These are phyloP conservation scores for Ceratocystis colombiana DNA, from an alignment of 2,329 filamentous ascomycete species.

Conservation along the genomic window DNA sequence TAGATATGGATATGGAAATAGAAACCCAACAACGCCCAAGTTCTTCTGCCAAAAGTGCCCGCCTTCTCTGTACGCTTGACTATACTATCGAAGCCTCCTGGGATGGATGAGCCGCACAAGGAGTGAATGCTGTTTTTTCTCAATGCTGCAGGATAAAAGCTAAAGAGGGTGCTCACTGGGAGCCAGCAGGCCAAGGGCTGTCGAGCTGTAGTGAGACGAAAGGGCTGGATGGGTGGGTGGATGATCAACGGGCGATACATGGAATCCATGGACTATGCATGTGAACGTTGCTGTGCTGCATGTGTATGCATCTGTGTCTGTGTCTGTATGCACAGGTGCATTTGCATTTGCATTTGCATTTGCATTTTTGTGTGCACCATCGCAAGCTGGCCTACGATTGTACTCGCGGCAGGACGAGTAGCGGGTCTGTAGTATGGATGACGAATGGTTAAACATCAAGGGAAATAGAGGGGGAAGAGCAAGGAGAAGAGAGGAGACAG, in stretches of 20 bases:
- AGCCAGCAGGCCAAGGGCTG: background rate
- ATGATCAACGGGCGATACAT: background rate
- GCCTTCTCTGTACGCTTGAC: background rate
- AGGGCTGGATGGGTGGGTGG: background rate
- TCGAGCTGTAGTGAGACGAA: background rate
- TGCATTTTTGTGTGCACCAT: too few species aligned
- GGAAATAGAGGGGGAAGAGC: too few species aligned
- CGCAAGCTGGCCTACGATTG: too few species aligned
- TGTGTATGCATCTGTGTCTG: background rate
- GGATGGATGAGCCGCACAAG: background rate
- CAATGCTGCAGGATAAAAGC: background rate
- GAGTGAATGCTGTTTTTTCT: background rate
- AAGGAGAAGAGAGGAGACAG: too few species aligned
- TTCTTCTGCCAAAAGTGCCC: constrained; percentile 2
- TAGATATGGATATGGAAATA: background rate
- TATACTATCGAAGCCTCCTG: background rate
- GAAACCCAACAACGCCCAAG: constrained; percentile 8
- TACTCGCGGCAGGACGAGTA: too few species aligned
- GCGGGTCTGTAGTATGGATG: too few species aligned
- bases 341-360: too few species aligned
- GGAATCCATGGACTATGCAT: background rate
- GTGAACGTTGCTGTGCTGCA: background rate
- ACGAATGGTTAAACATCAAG: too few species aligned
- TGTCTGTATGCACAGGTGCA: background rate
- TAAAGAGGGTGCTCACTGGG: background rate